These are phyloP conservation scores for Apiotrichum laibachii DNA, from an alignment of 1,284 basidiomycete genomes.

Conservation along the genomic window DNA sequence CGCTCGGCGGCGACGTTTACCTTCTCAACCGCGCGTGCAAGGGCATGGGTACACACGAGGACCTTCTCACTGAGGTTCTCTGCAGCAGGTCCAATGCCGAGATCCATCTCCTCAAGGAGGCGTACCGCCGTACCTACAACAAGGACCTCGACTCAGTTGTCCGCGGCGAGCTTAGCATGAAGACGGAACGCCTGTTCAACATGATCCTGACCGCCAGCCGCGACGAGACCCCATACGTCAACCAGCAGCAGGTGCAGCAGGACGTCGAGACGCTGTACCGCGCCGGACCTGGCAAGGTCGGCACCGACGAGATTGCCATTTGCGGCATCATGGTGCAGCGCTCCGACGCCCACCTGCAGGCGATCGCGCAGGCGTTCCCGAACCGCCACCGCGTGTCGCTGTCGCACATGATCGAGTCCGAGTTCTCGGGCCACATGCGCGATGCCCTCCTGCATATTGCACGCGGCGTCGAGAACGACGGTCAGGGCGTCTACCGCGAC, in stretches of 20 bases:
- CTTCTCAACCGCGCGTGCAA: constrained; percentile 47
- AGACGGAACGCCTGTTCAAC: constrained; percentile 50
- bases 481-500: constrained; percentile 47
- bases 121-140: constrained; percentile 43
- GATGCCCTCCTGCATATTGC: constrained; percentile 47
- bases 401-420: constrained; percentile 44
- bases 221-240: constrained; percentile 48
- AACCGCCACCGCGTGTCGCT: constrained; percentile 37
- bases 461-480: constrained; percentile 43
- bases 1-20: constrained; percentile 46
- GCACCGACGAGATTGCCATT: constrained; percentile 53
- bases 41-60: constrained; percentile 51
- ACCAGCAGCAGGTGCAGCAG: constrained; percentile 47
- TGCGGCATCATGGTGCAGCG: constrained; percentile 49
- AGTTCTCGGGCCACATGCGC: constrained; percentile 53
- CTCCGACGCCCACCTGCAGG: constrained; percentile 47
- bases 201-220: constrained; percentile 49
- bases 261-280: constrained; percentile 49
- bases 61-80: constrained; percentile 50
- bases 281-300: constrained; percentile 48
- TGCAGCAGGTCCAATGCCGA: constrained; percentile 50
- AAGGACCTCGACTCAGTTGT: constrained; percentile 45
- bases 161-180: constrained; percentile 51
- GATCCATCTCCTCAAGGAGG: constrained; percentile 50
- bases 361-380: constrained; percentile 46